Percentiles rank a stretch among this genome's conserved stretches.
These are phyloP conservation scores for Conidiobolus incongruus DNA, from an alignment of 371 early-diverging fungal species.

Conservation along the genomic window DNA sequence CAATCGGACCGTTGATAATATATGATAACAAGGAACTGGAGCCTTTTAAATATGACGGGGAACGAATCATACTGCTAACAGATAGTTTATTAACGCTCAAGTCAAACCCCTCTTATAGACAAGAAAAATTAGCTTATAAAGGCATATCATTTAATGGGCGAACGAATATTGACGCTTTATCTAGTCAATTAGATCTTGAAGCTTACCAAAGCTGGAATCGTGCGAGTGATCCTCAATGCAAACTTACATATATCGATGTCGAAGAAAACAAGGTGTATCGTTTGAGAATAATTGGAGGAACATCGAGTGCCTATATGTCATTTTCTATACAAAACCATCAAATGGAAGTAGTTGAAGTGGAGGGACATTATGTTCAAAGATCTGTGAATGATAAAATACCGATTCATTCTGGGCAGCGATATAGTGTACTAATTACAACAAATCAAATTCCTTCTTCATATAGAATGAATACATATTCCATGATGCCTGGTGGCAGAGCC, in stretches of 20 bases:
- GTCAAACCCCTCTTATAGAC: not conserved
- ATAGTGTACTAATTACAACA: conserved; percentile 14
- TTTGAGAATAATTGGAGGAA: conserved; percentile 1
- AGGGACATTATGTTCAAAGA: conserved; percentile 13
- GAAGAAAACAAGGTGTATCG: conserved; percentile 2
- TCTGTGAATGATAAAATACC: conserved; percentile 9
- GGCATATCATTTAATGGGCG: conserved; percentile 9
- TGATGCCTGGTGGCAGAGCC: not conserved
- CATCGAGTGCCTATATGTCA: not conserved
- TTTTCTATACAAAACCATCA: conserved; percentile 15
- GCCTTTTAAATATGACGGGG: conserved; percentile 10
- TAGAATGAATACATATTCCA: not conserved
- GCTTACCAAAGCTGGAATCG: not conserved
- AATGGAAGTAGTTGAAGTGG: conserved; percentile 16
- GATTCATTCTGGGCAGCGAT: conserved; percentile 15
- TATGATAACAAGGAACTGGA: not conserved
- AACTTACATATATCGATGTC: not conserved
- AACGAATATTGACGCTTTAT: too few species aligned
- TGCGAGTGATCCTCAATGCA: not conserved
- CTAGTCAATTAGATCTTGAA: too few species aligned
- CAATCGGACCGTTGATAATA: not conserved
- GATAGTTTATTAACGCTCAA: not conserved
- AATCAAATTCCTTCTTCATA: conserved; percentile 11
- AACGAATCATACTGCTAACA: conserved; percentile 9
- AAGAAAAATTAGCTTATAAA: conserved; percentile 13